A percentile compares a stretch with the other conserved stretches of the same genome.
These are phyloP conservation scores for Peniophora sp. DNA, from an alignment of 1,284 basidiomycete genomes.

Conservation along the genomic window DNA sequence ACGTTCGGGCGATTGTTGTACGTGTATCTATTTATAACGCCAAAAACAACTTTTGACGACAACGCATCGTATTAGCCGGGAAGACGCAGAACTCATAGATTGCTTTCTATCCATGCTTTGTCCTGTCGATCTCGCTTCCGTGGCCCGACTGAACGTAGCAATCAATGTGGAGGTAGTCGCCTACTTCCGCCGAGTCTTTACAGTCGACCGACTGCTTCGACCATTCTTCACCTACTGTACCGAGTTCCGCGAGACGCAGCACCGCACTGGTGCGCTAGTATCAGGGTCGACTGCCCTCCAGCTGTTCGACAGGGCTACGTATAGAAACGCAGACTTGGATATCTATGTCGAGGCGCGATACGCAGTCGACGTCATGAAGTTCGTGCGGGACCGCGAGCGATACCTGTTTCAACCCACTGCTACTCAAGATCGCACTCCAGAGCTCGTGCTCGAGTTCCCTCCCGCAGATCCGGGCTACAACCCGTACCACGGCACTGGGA, in stretches of 20 bases:
- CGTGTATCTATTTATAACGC: too few species aligned
- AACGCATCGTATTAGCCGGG: too few species aligned
- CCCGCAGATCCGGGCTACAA: not conserved
- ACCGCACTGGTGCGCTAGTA: conserved; percentile 10
- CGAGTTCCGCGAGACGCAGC: conserved; percentile 11
- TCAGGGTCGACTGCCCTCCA: conserved; percentile 14
- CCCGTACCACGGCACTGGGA: not conserved
- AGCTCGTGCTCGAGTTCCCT: not conserved
- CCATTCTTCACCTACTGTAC: too few species aligned
- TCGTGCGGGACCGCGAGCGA: conserved; percentile 3
- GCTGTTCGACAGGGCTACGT: conserved; percentile 11
- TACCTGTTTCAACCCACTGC: not conserved
- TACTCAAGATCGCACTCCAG: not conserved
- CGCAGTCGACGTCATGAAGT: conserved; percentile 6
- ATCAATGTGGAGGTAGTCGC: too few species aligned
- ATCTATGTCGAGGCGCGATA: conserved; percentile 7
- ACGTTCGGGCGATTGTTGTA: too few species aligned
- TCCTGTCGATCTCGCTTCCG: too few species aligned
- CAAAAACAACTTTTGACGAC: too few species aligned
- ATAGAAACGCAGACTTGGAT: conserved; percentile 11
- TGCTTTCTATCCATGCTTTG: too few species aligned
- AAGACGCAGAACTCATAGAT: too few species aligned
- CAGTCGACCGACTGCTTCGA: too few species aligned
- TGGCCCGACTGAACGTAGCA: too few species aligned
- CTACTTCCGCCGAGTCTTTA: too few species aligned